Evolutionary conservation across 2,329 filamentous ascomycete species (phyloP).

Genomic region (Dothistroma pini): DNA sequence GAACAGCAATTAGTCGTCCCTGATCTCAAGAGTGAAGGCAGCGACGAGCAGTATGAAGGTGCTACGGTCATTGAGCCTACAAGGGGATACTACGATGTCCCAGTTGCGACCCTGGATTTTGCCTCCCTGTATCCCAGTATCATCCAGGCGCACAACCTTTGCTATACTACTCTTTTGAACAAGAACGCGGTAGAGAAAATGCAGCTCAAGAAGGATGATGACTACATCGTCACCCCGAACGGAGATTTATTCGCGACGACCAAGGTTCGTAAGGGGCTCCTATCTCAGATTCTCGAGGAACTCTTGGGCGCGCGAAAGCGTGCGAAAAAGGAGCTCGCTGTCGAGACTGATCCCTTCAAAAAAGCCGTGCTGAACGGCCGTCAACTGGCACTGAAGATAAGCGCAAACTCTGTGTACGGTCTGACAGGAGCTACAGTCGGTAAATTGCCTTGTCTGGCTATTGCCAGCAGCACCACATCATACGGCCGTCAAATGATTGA

Average conservation of each 20-base stretch:
- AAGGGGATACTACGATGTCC: slow-evolving; percentile 89
- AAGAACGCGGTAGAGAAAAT: slow-evolving; percentile 73
- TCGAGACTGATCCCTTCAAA: slow-evolving; percentile 93
- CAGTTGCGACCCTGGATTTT: slow-evolving; percentile 96
- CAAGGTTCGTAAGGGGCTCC: slow-evolving; percentile 83
- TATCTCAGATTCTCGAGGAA: slow-evolving; percentile 95
- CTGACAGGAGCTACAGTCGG: slow-evolving; percentile 93
- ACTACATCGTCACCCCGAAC: slow-evolving; percentile 95
- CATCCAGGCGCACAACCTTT: slow-evolving; percentile 97
- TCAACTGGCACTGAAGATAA: slow-evolving; percentile 92
- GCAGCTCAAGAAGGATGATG: slow-evolving; percentile 76
- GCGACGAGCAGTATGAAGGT: slow-evolving; percentile 91
- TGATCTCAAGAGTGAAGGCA: slow-evolving; percentile 66
- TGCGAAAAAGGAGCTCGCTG: slow-evolving; percentile 83
- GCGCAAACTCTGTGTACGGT: slow-evolving; percentile 97
- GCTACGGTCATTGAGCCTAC: slow-evolving; percentile 96
- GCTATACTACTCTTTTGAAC: slow-evolving; percentile 89
- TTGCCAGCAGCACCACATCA: slow-evolving; percentile 94
- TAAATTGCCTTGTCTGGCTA: slow-evolving; percentile 89
- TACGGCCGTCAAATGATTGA: slow-evolving; percentile 99
- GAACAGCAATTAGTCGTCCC: slow-evolving; percentile 94
- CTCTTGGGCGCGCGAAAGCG: slow-evolving; percentile 86
- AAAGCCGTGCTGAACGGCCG: slow-evolving; percentile 97
- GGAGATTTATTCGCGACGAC: slow-evolving; percentile 87
- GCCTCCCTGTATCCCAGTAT: slow-evolving; percentile 98